Evolutionary conservation across 2,329 filamentous ascomycete species (phyloP), one percentile per base, ranked within the genome.

Genomic region (Nakataea oryzae): DNA sequence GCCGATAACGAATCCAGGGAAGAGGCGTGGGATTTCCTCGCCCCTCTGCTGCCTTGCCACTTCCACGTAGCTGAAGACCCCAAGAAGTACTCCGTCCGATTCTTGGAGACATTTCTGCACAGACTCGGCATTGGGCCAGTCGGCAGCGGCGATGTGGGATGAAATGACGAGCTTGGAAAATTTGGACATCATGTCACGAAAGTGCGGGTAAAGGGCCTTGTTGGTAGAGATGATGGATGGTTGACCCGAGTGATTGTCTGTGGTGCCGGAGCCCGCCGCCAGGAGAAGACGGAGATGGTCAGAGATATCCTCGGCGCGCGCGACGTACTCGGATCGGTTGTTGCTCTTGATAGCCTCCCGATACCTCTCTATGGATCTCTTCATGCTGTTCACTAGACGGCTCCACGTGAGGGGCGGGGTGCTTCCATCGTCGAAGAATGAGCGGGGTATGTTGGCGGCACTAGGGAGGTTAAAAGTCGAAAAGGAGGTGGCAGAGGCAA

Each of bases 201-300:
- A 99, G 74, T 97, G 93, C 28, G 95, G 95, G 71, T 97, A 97
- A 21, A 99, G 79, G 0, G 92, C 90, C 74, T 97, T 97, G 79
- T 99, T 99, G 6, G 91, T 96, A 8, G 93, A 97, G 64, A 99
- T 99, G 70, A 99, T 97, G n/a, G 95, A 97, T 5, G 95, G 95
- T 68, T 97, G 96, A 55, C 95, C 95, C 26, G 95, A 97, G 73
- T 99, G 95, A 71, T 99, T 99, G 75, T 99, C 95, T 0, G 95
- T 99, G 1, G 95, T 99, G 62, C 93, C 92, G 41, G 95, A 99
- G 11, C 93, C 95, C 62, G 95, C 95, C 32, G 93, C 93, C n/a
- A 99, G 85, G 9, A 99, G 84, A 66, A 97, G 81, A 62, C 95
- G 89, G 62, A 99, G 80, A 73, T 99, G 93, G 72, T 99, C 95